Evolutionary conservation across 164 flowering plant genomes (phyloP), one percentile per base, ranked within the genome.

Genomic region (Euptelea pleiosperma): DNA sequence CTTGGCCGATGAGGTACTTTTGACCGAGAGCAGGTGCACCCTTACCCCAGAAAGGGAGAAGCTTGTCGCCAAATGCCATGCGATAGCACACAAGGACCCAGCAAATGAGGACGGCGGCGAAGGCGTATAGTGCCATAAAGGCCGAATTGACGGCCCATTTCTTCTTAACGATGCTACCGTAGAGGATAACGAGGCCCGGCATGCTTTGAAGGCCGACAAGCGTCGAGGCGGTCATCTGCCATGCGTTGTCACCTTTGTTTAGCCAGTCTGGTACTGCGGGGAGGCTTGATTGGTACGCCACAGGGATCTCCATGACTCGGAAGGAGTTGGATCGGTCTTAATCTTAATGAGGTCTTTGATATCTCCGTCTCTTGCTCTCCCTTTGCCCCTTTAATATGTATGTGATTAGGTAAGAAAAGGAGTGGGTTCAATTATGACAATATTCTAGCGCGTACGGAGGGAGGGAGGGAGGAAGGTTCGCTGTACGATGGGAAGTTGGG

Each of bases 51-150:
- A 68, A 25, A 26, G 62, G 71, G 19, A 25, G 12, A 0, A 67
- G 52, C 16, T 24, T 11, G 0, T 62, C 40, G 4, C 71, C 71
- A 29, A 68, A 68, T 25, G 71, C 52, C 71, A 68, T 57, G 6
- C 41, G 56, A 34, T 68, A 68, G 26, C 52, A 58, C 55, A 58
- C 54, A 4, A 28, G 29, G 14, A 66, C 70, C 70, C 70, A 66
- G 41, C 60, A 59, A 28, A 66, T 30, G 24, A 59, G 64, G 19
- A 54, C 64, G 14, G 70, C 70, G 4, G 70, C 70, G 31, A 59
- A 66, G 55, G 70, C 70, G 58, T 66, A 66, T 21, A 66, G 64
- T 2, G 70, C 70, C 70, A 66, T 60, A 55, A 66, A 66, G 24
- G 70, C 70, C 6, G 70, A 59, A 25, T 66, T n/a, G n/a, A n/a